Percentiles rank a stretch among this genome's conserved stretches.
phyloP scores from a whole-genome alignment of 176 grass and related monocot genomes.

The Paspalum vaginatum region DNA sequence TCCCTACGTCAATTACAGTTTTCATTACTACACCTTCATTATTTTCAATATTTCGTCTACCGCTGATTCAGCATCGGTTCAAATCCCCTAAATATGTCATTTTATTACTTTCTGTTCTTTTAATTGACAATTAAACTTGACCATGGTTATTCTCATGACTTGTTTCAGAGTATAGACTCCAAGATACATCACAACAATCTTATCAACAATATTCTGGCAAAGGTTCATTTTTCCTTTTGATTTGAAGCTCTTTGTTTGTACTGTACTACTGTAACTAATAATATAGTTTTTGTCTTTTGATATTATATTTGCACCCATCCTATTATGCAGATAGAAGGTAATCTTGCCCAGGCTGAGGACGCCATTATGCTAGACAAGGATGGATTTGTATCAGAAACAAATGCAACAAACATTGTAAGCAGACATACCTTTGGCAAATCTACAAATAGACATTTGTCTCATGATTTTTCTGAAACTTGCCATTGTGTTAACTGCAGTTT shows the following conservation, averaged over 20 bases:
- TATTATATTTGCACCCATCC: conserved; percentile 15
- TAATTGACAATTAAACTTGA: conserved; percentile 14
- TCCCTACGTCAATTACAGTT: background rate
- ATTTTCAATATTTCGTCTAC: background rate
- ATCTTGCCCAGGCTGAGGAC: conserved; percentile 79
- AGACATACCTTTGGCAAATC: conserved; percentile 14
- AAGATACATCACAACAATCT: conserved; percentile 99
- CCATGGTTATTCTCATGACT: conserved; percentile 17
- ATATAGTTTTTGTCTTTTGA: background rate
- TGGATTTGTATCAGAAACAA: conserved; percentile 99
- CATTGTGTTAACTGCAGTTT: conserved; percentile 64
- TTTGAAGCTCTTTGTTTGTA: conserved; percentile 34
- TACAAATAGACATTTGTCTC: background rate
- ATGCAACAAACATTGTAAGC: conserved; percentile 97
- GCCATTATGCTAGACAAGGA: conserved; percentile 98
- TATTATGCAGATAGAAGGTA: conserved; percentile 88
- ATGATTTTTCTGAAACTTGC: conserved; percentile 34
- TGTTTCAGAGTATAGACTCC: conserved; percentile 93
- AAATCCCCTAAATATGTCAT: background rate
- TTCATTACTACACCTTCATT: background rate
- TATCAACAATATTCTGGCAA: conserved; percentile 98
- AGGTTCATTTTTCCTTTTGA: conserved; percentile 62
- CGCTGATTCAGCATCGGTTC: background rate
- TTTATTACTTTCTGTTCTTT: conserved; percentile 25
- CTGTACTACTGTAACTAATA: background rate